A percentile compares a stretch with the other conserved stretches of the same genome.
Evolutionary conservation across 1,284 basidiomycete species (phyloP).

Genomic region (Termitomyces sp.): DNA sequence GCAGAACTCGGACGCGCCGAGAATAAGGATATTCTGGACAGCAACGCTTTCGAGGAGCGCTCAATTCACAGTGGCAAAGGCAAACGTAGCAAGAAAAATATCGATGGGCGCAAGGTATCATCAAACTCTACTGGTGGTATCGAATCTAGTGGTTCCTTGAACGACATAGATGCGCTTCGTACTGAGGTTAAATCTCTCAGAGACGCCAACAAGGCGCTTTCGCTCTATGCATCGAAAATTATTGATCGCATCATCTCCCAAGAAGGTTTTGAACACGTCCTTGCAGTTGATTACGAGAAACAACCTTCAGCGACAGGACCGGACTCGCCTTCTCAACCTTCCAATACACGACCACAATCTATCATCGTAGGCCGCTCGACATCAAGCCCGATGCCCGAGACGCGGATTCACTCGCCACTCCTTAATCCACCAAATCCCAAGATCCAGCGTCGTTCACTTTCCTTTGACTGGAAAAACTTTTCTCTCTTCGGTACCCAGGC

Average conservation of each 20-base stretch:
- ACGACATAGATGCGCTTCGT: constrained; percentile 65
- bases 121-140: constrained; percentile 32
- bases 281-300: constrained; percentile 82
- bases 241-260: constrained; percentile 92
- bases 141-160: constrained; percentile 37
- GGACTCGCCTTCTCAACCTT: constrained; percentile 22
- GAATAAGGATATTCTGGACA: constrained; percentile 69
- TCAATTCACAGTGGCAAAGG: constrained; percentile 38
- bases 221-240: constrained; percentile 93
- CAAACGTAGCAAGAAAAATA: constrained; percentile 52
- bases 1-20: constrained; percentile 87
- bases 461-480: constrained; percentile 77
- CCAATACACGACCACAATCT: constrained; percentile 57
- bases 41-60: constrained; percentile 45
- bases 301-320: constrained; percentile 35
- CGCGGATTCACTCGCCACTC: constrained; percentile 30
- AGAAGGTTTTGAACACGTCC: constrained; percentile 91
- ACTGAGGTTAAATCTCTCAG: constrained; percentile 85
- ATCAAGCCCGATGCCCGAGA: constrained; percentile 33
- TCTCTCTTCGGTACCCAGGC: constrained; percentile 56
- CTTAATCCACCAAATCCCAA: constrained; percentile 29
- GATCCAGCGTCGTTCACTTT: constrained; percentile 65
- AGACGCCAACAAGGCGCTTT: constrained; percentile 92
- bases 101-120: constrained; percentile 32
- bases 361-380: constrained; percentile 43